These are phyloP conservation scores for Hymenotorrendiella dingleyae DNA, from an alignment of 2,329 filamentous ascomycete species.

Conservation along the genomic window DNA sequence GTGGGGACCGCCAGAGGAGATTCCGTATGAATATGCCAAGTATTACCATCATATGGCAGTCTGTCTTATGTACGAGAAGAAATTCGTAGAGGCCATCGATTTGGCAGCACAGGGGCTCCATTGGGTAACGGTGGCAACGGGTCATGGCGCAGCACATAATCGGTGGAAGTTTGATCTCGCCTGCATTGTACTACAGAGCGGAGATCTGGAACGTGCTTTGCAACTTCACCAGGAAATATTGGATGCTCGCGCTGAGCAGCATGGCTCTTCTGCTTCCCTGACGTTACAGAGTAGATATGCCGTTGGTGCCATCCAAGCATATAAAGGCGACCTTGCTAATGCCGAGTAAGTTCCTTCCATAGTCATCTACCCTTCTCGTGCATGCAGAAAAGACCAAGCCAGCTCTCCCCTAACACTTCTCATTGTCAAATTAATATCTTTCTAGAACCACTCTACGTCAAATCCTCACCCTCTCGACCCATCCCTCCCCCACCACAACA, in stretches of 20 bases:
- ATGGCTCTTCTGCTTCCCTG: constrained; percentile 2
- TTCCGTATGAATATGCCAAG: constrained; percentile 21
- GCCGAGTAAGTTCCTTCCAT: background rate
- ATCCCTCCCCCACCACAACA: too few relatives aligned
- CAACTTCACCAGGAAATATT: background rate
- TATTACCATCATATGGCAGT: constrained; percentile 15
- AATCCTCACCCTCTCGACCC: too few relatives aligned
- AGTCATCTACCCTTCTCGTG: background rate
- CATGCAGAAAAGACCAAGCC: too few relatives aligned
- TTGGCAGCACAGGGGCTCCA: background rate
- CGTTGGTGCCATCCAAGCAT: constrained; percentile 1
- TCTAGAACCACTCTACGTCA: too few relatives aligned
- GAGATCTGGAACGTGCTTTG: constrained; percentile 1
- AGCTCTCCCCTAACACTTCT: too few relatives aligned
- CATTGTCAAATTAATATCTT: too few relatives aligned
- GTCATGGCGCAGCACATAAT: background rate
- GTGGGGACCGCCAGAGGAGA: constrained; percentile 15
- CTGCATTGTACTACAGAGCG: constrained; percentile 1
- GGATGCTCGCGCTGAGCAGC: background rate
- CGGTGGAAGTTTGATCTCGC: constrained; percentile 6
- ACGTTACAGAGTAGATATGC: constrained; percentile 6
- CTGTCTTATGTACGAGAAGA: constrained; percentile 2
- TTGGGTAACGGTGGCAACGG: background rate
- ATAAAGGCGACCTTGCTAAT: background rate
- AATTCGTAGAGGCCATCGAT: background rate